Base-by-base conservation (phyloP, 2,329 filamentous ascomycete species). In the Cladosporium halotolerans region DNA sequence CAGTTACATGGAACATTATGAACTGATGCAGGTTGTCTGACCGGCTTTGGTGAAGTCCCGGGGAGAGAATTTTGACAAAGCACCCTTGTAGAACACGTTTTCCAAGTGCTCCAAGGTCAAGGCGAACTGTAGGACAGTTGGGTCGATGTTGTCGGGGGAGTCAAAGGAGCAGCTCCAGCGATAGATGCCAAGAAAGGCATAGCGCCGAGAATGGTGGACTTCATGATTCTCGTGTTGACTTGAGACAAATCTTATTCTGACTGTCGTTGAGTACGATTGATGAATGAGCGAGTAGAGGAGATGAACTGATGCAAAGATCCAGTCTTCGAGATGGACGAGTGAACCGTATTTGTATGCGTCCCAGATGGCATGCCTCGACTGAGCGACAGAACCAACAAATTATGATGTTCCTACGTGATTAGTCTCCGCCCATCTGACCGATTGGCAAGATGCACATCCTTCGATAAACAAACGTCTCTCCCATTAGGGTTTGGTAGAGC, bases 81-180 rank as follows among this genome's bases (percentile, higher is more conserved):
- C 82, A 33, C 82, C 64, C 31, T 72, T 70, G 68, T 86, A 87
- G 69, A 86, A 86, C 48, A 73, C 74, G 55, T 79, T 71, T 69
- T 87, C 83, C 23, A 73, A 65, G 56, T 73, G 71, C 63, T 73
- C 71, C 3, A 73, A 68, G 13, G 71, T 73, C 31, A 73, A 61
- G 7, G 71, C 71, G 52, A 72, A 72, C 60, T 72, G 68, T 52
- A 73, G 66, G 52, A 73, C 44, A 2, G 45, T 48, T 11, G 52
- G 19, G 28, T 54, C 52, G 38, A 50, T 54, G 45, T 59, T 45
- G 41, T 40, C 41, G 32, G 52, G 1, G 33, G 45, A 33, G 47
- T 52, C n/a, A 57, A 9, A 31, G 54, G 43, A 34, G 55, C 52
- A 28, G 52, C 52, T 11, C n/a, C 10, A 6, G 40, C 52, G 11